A percentile compares a stretch with the other conserved stretches of the same genome.
These are phyloP conservation scores for Russula virescens DNA, from an alignment of 768 basidiomycete species.

Conservation along the genomic window DNA sequence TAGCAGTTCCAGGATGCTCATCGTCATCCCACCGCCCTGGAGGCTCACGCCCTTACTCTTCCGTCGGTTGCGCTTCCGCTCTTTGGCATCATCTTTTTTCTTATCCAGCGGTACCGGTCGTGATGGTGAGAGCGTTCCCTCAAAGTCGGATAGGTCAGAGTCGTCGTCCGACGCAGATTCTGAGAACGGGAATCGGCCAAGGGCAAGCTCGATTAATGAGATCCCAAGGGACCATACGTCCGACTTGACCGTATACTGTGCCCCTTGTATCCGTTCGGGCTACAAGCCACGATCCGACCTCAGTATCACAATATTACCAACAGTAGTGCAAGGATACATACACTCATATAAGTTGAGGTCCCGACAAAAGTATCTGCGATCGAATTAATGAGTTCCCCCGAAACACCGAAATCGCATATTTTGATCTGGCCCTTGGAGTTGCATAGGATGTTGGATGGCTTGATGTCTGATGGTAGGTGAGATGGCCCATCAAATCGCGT, in stretches of 20 bases:
- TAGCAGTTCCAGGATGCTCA: conserved; percentile 94
- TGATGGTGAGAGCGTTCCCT: conserved; percentile 72
- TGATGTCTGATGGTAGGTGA: conserved; percentile 69
- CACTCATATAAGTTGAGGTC: conserved; percentile 99
- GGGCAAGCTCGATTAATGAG: conserved; percentile 91
- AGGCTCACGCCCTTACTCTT: conserved; percentile 91
- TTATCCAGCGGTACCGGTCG: conserved; percentile 47
- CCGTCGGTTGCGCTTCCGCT: conserved; percentile 68
- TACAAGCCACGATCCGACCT: conserved; percentile 33
- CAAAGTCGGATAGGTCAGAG: conserved; percentile 71
- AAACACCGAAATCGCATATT: conserved; percentile 98
- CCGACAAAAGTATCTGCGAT: conserved; percentile 99
- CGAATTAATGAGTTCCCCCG: conserved; percentile 96
- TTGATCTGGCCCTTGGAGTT: conserved; percentile 96
- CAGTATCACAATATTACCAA: conserved; percentile 17
- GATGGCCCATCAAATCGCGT: neutral
- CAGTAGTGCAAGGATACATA: conserved; percentile 38
- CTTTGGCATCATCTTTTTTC: conserved; percentile 37
- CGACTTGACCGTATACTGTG: conserved; percentile 97
- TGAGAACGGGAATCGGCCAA: conserved; percentile 96
- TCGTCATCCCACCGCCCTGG: conserved; percentile 94
- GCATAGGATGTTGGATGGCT: conserved; percentile 95
- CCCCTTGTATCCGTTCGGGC: conserved; percentile 99
- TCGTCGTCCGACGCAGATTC: conserved; percentile 66
- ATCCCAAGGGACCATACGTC: conserved; percentile 99